Evolutionary conservation across 495 filamentous ascomycete species (phyloP).

Genomic region (Friedmanniomyces endolithicus): DNA sequence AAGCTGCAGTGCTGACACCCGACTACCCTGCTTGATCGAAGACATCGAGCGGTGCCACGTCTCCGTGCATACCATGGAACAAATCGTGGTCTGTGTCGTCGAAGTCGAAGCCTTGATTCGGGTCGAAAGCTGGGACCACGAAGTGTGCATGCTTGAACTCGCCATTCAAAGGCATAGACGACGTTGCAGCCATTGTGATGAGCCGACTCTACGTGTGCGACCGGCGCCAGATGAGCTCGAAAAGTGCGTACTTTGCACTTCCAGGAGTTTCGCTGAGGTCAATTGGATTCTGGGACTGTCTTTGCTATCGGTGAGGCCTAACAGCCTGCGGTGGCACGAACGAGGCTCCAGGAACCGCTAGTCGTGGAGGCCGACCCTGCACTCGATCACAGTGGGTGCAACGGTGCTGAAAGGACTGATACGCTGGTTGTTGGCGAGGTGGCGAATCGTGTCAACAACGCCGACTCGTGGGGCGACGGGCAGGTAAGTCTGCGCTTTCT

Average conservation of each 20-base stretch:
- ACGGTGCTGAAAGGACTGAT: neutral
- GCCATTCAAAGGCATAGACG: no score
- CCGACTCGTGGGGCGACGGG: neutral
- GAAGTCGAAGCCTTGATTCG: conserved; percentile 6
- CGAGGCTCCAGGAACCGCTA: neutral
- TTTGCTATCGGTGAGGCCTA: no score
- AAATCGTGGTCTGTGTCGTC: neutral
- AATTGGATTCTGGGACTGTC: neutral
- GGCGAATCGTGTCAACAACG: neutral
- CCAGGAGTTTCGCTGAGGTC: no score
- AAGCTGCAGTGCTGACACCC: neutral
- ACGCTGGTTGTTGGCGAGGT: neutral
- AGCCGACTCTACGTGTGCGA: no score
- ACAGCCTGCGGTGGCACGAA: neutral
- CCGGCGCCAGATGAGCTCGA: no score
- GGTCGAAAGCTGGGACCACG: conserved; percentile 8
- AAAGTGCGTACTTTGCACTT: no score
- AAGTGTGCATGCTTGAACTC: neutral
- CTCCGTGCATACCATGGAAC: neutral
- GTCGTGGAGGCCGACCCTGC: neutral
- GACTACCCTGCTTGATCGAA: neutral
- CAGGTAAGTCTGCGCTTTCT: neutral
- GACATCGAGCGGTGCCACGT: neutral
- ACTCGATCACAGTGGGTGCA: neutral
- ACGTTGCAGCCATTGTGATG: no score